Conservation (phyloP, 371 early-diverging fungal genomes). For the Rhizopus delemar region DNA sequence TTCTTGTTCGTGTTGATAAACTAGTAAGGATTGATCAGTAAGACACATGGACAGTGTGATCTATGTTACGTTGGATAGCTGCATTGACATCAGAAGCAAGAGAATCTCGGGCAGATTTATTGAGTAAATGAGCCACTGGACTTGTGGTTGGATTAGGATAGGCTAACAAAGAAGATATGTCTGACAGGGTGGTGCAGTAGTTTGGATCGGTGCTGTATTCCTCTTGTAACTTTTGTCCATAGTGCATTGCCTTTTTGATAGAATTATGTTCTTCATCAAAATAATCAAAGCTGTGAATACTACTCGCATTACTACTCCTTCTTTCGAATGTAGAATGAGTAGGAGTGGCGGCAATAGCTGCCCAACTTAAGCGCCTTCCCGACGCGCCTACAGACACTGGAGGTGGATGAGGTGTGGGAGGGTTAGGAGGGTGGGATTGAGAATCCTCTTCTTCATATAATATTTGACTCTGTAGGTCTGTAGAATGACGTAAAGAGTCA, state of each 20-base stretch:
- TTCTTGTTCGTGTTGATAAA: conserved; percentile 27
- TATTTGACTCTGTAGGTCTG: conserved; percentile 4
- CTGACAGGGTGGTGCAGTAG: conserved; percentile 15
- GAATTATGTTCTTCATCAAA: conserved; percentile 22
- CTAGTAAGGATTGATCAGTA: conserved; percentile 17
- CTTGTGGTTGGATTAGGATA: conserved; percentile 60
- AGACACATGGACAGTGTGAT: not conserved
- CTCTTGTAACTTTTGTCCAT: conserved; percentile 69
- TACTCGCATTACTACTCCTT: conserved; percentile 8
- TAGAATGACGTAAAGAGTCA: not conserved
- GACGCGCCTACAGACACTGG: conserved; percentile 29
- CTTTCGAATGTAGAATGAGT: conserved; percentile 3
- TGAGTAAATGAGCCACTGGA: conserved; percentile 55
- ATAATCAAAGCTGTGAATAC: conserved; percentile 4
- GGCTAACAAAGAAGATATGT: conserved; percentile 72
- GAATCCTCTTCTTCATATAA: conserved; percentile 11
- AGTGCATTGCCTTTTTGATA: conserved; percentile 55
- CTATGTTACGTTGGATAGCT: conserved; percentile 64
- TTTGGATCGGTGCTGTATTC: conserved; percentile 61
- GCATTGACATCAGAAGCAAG: conserved; percentile 69
- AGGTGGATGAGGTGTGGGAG: conserved; percentile 12
- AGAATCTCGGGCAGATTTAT: conserved; percentile 53
- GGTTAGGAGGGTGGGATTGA: not conserved
- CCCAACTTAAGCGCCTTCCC: conserved; percentile 42
- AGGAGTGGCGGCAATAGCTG: conserved; percentile 35